phyloP scores from a whole-genome alignment of 768 basidiomycete genomes.

The Boletus pseudo-olivaceus region DNA sequence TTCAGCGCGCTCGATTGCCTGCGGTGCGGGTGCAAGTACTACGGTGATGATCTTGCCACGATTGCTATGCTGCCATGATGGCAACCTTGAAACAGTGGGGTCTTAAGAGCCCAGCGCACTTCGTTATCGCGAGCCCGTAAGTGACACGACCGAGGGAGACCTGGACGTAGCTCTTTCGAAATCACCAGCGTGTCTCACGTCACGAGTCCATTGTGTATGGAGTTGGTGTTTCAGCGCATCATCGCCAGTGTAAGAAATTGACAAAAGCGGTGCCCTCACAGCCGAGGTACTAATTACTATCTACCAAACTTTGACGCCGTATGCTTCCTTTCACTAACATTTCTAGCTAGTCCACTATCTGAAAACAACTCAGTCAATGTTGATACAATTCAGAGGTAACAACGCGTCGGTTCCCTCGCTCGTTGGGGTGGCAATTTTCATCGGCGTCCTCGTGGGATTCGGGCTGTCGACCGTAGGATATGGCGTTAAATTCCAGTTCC shows the following conservation, averaged over 20 bases:
- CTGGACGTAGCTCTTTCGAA: no score
- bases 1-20: no score
- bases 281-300: neutral
- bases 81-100: neutral
- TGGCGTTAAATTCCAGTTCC: slow-evolving; percentile 14
- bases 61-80: neutral
- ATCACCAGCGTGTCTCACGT: no score
- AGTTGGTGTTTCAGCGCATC: neutral
- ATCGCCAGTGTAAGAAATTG: neutral
- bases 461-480: slow-evolving; percentile 16
- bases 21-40: no score
- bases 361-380: slow-evolving; percentile 4
- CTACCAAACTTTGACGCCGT: neutral
- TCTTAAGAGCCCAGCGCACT: neutral
- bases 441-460: slow-evolving; percentile 30
- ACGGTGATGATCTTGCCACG: neutral
- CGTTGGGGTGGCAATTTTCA: slow-evolving; percentile 18
- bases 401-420: slow-evolving; percentile 3
- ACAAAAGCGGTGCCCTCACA: slow-evolving; percentile 3
- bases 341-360: neutral
- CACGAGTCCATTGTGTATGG: neutral
- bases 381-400: neutral
- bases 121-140: no score
- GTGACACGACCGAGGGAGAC: no score
- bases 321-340: neutral